These are phyloP conservation scores for Harringtonia lauricola DNA, from an alignment of 2,329 filamentous ascomycete species.

Conservation along the genomic window DNA sequence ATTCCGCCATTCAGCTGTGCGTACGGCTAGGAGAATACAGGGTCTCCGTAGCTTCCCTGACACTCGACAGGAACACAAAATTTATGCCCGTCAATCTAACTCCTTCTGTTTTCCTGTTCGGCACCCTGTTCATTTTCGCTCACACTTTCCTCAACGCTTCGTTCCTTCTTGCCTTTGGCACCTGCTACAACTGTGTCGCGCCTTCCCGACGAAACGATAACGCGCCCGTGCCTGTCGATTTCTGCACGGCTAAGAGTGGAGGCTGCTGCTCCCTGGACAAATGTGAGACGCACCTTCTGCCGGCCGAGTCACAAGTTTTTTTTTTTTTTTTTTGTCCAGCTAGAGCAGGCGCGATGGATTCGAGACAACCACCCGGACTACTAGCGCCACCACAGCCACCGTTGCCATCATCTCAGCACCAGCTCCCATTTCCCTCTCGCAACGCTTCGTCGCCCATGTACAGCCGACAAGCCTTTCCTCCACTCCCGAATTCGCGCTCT, in stretches of 20 bases:
- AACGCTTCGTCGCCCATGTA: conserved; percentile 22
- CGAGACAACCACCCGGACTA: conserved; percentile 20
- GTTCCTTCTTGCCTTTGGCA: too few relatives aligned
- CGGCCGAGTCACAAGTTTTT: conserved; percentile 19
- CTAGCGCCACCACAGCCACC: conserved; percentile 11
- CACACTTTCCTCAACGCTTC: too few relatives aligned
- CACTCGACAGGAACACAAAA: neutral
- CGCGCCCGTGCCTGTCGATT: too few relatives aligned
- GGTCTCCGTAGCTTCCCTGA: neutral
- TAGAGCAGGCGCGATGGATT: conserved; percentile 20
- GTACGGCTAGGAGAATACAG: neutral
- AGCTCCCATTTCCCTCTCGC: conserved; percentile 17
- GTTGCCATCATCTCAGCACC: conserved; percentile 13
- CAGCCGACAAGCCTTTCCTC: conserved; percentile 18
- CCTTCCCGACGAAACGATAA: too few relatives aligned
- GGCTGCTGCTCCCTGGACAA: neutral
- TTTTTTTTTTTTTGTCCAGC: neutral
- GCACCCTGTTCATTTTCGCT: too few relatives aligned
- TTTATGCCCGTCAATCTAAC: neutral
- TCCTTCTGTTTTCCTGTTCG: too few relatives aligned
- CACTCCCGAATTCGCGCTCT: conserved; percentile 12
- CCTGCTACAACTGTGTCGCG: too few relatives aligned
- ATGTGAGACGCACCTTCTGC: conserved; percentile 18
- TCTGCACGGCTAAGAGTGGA: too few relatives aligned
- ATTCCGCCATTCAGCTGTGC: neutral